Base-by-base conservation (phyloP, 495 filamentous ascomycete species). In the Penicillium dipodomyicola region DNA sequence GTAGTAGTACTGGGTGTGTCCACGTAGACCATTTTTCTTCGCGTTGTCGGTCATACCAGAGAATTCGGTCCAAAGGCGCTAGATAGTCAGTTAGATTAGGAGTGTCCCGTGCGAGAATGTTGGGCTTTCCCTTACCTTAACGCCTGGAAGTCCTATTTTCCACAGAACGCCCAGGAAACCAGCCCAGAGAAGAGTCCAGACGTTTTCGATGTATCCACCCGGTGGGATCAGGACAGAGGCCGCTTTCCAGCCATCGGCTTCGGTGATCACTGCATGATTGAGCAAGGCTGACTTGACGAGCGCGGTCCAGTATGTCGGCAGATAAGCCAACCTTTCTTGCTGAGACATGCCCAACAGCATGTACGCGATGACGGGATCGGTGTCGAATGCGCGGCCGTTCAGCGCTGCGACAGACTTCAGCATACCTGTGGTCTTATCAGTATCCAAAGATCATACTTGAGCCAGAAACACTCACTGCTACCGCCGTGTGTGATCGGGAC, bases 51-150 rank as follows among this genome's bases (percentile, higher is more conserved):
- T 62, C 67, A 68, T 64, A 14, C 63, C 63, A 1, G 62, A 68
- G 45, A 68, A 62, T n/a, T 70, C 65, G 1, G 45, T 59, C 65
- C 60, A 64, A 3, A 70, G 54, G 1, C 67, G 65, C 67, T 64
- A 46, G 9, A 19, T 5, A 35, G 22, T 11, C 5, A 2, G 1
- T 51, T 40, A 57, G 10, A 5, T n/a, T 12, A 25, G 39, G n/a
- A 15, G 19, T 19, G 12, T 0, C 0, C 4, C 12, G 1, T 23
- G 12, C 29, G 3, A 35, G 5, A 33, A 32, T 32, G 3, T 14
- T 43, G 41, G 20, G 20, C 1, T 32, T 12, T 30, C 0, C 7
- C 46, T 15, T 56, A 70, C 67, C 65, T 59, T 62, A 8, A 62
- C 45, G 2, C 67, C 67, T 0, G 58, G 47, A 15, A 63, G 49